Base-by-base conservation (phyloP, 2,329 filamentous ascomycete genomes). In the Hypocreales sp. region DNA sequence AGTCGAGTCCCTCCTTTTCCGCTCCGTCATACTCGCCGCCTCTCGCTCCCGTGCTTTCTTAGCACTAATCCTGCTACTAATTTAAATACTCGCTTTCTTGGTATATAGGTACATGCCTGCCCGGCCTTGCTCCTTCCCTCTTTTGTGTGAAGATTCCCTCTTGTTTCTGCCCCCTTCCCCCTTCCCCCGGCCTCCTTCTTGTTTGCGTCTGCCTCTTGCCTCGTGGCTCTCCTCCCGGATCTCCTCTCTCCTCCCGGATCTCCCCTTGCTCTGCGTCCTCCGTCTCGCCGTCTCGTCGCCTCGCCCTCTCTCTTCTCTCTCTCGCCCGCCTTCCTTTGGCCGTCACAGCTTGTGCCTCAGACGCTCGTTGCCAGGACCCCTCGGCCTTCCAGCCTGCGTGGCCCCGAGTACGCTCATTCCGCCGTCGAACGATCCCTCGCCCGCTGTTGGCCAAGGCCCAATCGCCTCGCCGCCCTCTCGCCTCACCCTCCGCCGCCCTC, bases 321-420 rank as follows among this genome's bases (percentile, higher is more conserved):
- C 33, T 35, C 35, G 35, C 33, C 35, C 35, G 14, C 36, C 40
- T 39, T 32, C 32, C 27, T 42, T 25, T 24, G 21, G 29, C 35
- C 27, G 28, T 34, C 25, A 34, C 32, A 26, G 20, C 24, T 30
- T 25, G 12, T 14, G 22, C 19, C 11, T 10, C 19, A 20, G 19
- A 11, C 11, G 19, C 7, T 20, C 11, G 19, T 8, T 20, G n/a
- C n/a, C n/a, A n/a, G n/a, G n/a, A n/a, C n/a, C n/a, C n/a, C n/a
- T n/a, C n/a, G n/a, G n/a, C n/a, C n/a, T n/a, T n/a, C n/a, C n/a
- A n/a, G n/a, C n/a, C n/a, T n/a, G n/a, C n/a, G n/a, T n/a, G n/a
- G n/a, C n/a, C n/a, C n/a, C n/a, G n/a, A n/a, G n/a, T n/a, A n/a
- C n/a, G 15, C 22, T 23, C 22, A 23, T 14, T 8, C 8, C 13